Percentiles rank a stretch among this genome's conserved stretches.
Conservation (phyloP, 495 filamentous ascomycete genomes). For the Aspergillus bridgeri region DNA sequence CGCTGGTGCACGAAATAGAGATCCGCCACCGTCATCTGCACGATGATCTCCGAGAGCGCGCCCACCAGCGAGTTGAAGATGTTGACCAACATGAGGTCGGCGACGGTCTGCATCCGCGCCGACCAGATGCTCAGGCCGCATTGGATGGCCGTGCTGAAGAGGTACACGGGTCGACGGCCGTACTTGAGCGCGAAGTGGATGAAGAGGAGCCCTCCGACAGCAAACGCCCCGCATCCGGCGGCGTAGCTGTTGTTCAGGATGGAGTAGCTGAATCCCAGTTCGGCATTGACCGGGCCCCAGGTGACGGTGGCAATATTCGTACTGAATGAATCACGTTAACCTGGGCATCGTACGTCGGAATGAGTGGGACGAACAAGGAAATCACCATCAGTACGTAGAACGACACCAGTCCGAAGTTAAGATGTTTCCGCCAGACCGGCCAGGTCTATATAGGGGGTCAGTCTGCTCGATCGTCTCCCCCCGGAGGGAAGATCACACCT, state of each 20-base stretch:
- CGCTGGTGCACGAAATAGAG: slow-evolving; percentile 50
- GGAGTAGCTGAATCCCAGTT: slow-evolving; percentile 34
- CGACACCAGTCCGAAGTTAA: too few species aligned
- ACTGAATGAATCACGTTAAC: too few species aligned
- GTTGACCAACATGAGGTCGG: slow-evolving; percentile 33
- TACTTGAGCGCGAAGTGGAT: slow-evolving; percentile 46
- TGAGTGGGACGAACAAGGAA: too few species aligned
- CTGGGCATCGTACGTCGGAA: too few species aligned
- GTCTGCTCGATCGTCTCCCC: too few species aligned
- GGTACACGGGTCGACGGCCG: slow-evolving; percentile 43
- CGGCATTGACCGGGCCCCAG: slow-evolving; percentile 37
- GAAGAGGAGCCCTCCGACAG: slow-evolving; percentile 39
- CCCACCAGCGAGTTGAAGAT: slow-evolving; percentile 33
- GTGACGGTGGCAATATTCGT: slow-evolving; percentile 37
- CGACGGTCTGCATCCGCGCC: slow-evolving; percentile 27
- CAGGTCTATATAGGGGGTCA: too few species aligned
- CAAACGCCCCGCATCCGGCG: slow-evolving; percentile 33
- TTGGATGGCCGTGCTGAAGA: slow-evolving; percentile 33
- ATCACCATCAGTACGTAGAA: too few species aligned
- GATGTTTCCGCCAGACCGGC: too few species aligned
- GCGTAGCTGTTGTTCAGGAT: slow-evolving; percentile 39
- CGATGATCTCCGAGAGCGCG: slow-evolving; percentile 39
- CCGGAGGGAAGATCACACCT: too few species aligned
- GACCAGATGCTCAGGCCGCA: slow-evolving; percentile 38
- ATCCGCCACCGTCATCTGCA: slow-evolving; percentile 47